Evolutionary conservation across 352 stramenopile species (phyloP), one percentile per base, ranked within the genome.

Genomic region (Phytophthora pini): DNA sequence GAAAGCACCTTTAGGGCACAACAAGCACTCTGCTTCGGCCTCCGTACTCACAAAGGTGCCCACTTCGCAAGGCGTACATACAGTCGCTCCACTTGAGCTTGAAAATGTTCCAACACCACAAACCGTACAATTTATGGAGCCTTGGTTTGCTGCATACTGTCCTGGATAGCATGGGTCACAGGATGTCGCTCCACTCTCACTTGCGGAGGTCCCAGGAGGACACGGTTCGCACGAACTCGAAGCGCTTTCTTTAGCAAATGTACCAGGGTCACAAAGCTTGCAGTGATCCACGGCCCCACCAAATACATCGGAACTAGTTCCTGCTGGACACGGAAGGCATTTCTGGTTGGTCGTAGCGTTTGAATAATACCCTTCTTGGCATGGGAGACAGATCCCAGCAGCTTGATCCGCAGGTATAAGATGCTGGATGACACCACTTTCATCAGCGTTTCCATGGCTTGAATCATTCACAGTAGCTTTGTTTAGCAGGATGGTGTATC

Each of bases 81-180:
- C 49, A 56, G 11, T 53, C 36, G 26, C 51, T 34, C 57, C 70
- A 49, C n/a, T 65, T 46, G 5, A 51, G 38, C 27, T 52, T 7
- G 77, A 61, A 51, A 68, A 81, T 0, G 67, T 71, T 39, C 82
- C 79, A 26, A 66, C 48, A 22, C 59, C 45, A 52, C 73, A 83
- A 10, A 31, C 41, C 38, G 48, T 36, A 43, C 77, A 85, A 10
- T 69, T 64, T 40, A 38, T 54, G 13, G 70, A 70, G 20, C 72
- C 68, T 24, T 59, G 31, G 1, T 54, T 51, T n/a, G 55, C 36
- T 44, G 61, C 41, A 64, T 79, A 89, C 7, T 72, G 58, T 38
- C 80, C 80, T 38, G 76, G 68, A n/a, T 54, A 49, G 57, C 84
- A 92, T 22, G 47, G 31, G 12, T 51, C 36, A 46, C 84, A 92